Percentiles rank a stretch among this genome's conserved stretches.
phyloP scores from a whole-genome alignment of 208 protist genomes.

The Zelonia costaricensis region DNA sequence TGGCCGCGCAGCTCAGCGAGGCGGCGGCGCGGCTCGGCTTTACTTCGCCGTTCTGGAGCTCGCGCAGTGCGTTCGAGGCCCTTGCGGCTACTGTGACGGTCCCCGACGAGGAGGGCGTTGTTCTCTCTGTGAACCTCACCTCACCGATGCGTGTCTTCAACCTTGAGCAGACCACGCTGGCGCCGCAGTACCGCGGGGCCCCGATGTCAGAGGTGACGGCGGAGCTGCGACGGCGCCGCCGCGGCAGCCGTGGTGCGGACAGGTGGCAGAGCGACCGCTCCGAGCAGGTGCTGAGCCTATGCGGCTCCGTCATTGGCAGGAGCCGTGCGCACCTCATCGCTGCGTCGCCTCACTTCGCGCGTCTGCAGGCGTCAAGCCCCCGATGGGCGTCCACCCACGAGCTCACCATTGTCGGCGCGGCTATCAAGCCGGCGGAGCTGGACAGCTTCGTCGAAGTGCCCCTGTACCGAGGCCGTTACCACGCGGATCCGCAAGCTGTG shows the following conservation, averaged over 20 bases:
- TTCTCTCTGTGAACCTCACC: constrained; percentile 9
- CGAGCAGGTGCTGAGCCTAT: not conserved
- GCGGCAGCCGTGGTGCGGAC: too few species aligned
- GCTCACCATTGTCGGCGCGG: constrained; percentile 21
- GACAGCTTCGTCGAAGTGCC: constrained; percentile 14
- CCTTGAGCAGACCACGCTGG: constrained; percentile 53
- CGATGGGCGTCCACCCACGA: constrained; percentile 44
- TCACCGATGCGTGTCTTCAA: constrained; percentile 45
- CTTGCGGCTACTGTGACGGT: constrained; percentile 20
- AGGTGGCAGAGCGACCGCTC: not conserved
- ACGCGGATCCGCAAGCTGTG: too few species aligned
- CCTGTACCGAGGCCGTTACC: too few species aligned
- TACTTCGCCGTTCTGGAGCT: constrained; percentile 51
- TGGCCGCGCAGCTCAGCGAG: constrained; percentile 22
- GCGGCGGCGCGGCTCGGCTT: constrained; percentile 28
- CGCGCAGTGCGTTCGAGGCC: constrained; percentile 16
- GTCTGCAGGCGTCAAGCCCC: constrained; percentile 15
- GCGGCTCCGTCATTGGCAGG: not conserved
- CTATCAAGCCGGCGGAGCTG: constrained; percentile 26
- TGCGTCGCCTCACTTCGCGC: constrained; percentile 17
- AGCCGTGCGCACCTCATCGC: not conserved
- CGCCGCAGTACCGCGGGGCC: not conserved
- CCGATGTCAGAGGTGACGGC: not conserved
- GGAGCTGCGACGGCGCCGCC: not conserved
- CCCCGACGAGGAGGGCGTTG: constrained; percentile 20